A percentile compares a stretch with the other conserved stretches of the same genome.
phyloP scores from a whole-genome alignment of 306 rosid genomes.

The Cajanus cajan region DNA sequence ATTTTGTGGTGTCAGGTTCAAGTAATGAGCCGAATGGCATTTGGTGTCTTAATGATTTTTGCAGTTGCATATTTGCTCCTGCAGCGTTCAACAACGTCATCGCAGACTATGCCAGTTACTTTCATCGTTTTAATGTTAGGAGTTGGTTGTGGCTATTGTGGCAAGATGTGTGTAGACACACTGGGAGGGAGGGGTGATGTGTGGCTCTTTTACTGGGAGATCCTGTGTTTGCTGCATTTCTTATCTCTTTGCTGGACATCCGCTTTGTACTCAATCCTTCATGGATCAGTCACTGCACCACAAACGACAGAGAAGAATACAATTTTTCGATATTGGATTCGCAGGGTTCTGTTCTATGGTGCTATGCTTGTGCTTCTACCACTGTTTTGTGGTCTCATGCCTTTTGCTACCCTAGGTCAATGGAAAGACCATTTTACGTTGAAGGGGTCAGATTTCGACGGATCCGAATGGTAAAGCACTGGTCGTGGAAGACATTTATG shows the following conservation, averaged over 20 bases:
- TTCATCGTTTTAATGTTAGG: slow-evolving; percentile 69
- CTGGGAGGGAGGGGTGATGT: slow-evolving; percentile 78
- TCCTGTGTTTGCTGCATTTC: slow-evolving; percentile 65
- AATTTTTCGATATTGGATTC: slow-evolving; percentile 56
- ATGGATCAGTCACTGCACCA: slow-evolving; percentile 52
- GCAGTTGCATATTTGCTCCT: slow-evolving; percentile 53
- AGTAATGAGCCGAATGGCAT: slow-evolving; percentile 58
- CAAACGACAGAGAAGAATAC: slow-evolving; percentile 31
- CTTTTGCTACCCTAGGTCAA: slow-evolving; percentile 71
- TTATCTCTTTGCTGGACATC: slow-evolving; percentile 52
- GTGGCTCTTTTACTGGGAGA: slow-evolving; percentile 84
- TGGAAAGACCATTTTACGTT: slow-evolving; percentile 68
- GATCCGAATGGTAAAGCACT: slow-evolving; percentile 9
- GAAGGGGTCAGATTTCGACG: slow-evolving; percentile 20
- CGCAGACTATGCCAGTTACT: slow-evolving; percentile 75
- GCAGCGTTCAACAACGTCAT: slow-evolving; percentile 59
- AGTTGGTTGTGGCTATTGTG: slow-evolving; percentile 64
- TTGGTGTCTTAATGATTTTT: slow-evolving; percentile 62
- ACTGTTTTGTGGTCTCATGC: slow-evolving; percentile 68
- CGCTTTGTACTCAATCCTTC: slow-evolving; percentile 47
- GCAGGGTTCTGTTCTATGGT: slow-evolving; percentile 49
- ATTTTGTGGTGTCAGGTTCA: slow-evolving; percentile 61
- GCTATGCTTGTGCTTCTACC: slow-evolving; percentile 58
- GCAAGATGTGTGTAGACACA: slow-evolving; percentile 78
- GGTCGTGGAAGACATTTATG: slow-evolving; percentile 1